Base-by-base conservation (phyloP, 495 filamentous ascomycete species). In the Zalerion maritima region DNA sequence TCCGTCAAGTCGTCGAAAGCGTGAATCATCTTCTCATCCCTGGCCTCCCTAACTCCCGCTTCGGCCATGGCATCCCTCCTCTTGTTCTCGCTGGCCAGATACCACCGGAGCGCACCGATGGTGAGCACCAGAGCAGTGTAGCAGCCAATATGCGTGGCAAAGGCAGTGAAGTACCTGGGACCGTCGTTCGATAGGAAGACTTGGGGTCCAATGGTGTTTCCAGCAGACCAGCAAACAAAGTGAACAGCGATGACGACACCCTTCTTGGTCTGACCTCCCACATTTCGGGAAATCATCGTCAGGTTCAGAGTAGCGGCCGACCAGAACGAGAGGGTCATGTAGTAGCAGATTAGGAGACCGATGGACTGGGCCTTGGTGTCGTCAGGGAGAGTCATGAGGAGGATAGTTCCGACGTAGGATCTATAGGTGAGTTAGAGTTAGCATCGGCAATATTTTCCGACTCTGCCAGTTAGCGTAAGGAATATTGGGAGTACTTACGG, bases 1-100 rank as follows among this genome's bases (percentile, higher is more conserved):
- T 75, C 70, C 17, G 69, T 75, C 38, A 73, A 38, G 41, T 75
- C 70, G 30, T 69, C 59, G 28, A 71, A 73, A 10, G 64, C 64
- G 32, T 68, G 65, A 3, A 54, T 42, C 24, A 62, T 31, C 18
- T 42, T 48, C 3, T 50, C 54, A 24, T 65, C 62, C 13, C 32
- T 47, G 9, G 52, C 54, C 34, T 60, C 56, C 8, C 27, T 19
- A 8, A 57, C 41, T 3, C 63, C 66, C 1, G 49, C 44, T 8
- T 45, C 52, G 3, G 57, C 60, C 37, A 60, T 31, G n/a, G 35
- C 26, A 21, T 69, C 63, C 22, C 60, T 54, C 31, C 45, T 55
- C 41, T 47, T 55, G 32, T 72, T 71, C 46, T 65, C 43, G 12
- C 37, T 24, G 3, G 26, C 38, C 17, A 70, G 54, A 21, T 67